Conservation (phyloP, 495 filamentous ascomycete species). For the Daldinia vernicosa region DNA sequence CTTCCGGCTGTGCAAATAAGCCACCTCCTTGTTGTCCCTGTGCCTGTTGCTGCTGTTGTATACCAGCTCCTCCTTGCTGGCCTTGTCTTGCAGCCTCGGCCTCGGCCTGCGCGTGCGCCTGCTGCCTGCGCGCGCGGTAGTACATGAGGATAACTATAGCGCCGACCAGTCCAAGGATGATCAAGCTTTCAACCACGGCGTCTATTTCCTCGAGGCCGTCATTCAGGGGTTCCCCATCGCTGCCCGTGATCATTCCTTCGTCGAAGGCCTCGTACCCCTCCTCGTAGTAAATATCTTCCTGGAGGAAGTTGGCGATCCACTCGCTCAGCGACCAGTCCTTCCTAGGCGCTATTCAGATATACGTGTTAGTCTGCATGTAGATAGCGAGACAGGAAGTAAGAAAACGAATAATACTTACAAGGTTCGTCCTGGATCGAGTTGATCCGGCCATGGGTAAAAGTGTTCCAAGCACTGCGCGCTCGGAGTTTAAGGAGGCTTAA, state of each 20-base stretch:
- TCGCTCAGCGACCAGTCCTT: constrained; percentile 80
- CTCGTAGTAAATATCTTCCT: constrained; percentile 74
- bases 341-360: constrained; percentile 61
- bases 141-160: constrained; percentile 81
- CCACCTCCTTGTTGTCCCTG: constrained; percentile 62
- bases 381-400: neutral
- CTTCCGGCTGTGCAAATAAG: constrained; percentile 75
- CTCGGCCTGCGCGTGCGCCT: constrained; percentile 54
- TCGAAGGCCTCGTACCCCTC: constrained; percentile 67
- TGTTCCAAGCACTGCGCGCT: constrained; percentile 90
- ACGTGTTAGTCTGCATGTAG: constrained; percentile 7
- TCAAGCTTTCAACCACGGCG: constrained; percentile 80
- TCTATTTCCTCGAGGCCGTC: constrained; percentile 68
- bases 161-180: constrained; percentile 81
- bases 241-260: constrained; percentile 56
- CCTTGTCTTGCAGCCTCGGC: constrained; percentile 50
- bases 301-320: constrained; percentile 84
- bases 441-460: constrained; percentile 83
- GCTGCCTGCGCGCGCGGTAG: constrained; percentile 81
- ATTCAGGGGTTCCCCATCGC: constrained; percentile 58
- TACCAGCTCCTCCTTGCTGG: constrained; percentile 34
- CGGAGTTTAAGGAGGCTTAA: constrained; percentile 88
- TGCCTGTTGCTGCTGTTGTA: constrained; percentile 24
- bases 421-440: constrained; percentile 91
- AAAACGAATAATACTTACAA: constrained; percentile 63